Percentiles rank a stretch among this genome's conserved stretches.
These are phyloP conservation scores for Schwanniomyces vanrijiae DNA, from an alignment of 805 yeast species.

Conservation along the genomic window DNA sequence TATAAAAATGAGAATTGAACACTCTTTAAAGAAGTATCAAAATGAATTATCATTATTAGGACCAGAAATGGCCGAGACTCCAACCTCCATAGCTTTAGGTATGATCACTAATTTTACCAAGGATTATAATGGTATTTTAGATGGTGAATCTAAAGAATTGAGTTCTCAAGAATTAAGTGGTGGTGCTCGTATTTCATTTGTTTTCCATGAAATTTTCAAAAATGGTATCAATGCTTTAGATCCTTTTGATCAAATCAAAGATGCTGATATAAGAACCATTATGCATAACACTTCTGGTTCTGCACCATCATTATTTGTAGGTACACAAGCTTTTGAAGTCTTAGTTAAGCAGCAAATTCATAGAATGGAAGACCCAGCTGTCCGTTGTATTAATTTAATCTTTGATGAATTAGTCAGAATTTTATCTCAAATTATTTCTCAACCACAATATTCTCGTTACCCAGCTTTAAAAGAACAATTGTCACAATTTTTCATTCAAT, in stretches of 20 bases:
- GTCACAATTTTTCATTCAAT: slow-evolving; percentile 75
- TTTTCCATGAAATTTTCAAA: slow-evolving; percentile 92
- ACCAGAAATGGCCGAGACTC: slow-evolving; percentile 85
- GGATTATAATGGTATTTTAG: slow-evolving; percentile 86
- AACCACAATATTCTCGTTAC: slow-evolving; percentile 82
- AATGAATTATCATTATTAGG: slow-evolving; percentile 76
- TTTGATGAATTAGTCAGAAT: slow-evolving; percentile 95
- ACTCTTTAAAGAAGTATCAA: slow-evolving; percentile 80
- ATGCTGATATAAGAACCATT: slow-evolving; percentile 92
- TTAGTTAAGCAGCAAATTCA: slow-evolving; percentile 90
- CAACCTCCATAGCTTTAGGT: slow-evolving; percentile 84
- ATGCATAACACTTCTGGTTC: slow-evolving; percentile 97
- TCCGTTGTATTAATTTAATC: slow-evolving; percentile 84
- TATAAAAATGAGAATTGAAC: slow-evolving; percentile 85
- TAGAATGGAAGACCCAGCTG: slow-evolving; percentile 91
- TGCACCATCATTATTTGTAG: slow-evolving; percentile 93
- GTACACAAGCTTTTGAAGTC: slow-evolving; percentile 96
- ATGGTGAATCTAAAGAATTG: slow-evolving; percentile 90
- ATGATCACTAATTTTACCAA: slow-evolving; percentile 91
- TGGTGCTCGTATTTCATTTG: slow-evolving; percentile 96
- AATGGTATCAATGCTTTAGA: slow-evolving; percentile 90
- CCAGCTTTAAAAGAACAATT: slow-evolving; percentile 89
- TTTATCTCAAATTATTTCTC: slow-evolving; percentile 76
- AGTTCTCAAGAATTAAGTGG: slow-evolving; percentile 90
- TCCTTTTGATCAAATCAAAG: slow-evolving; percentile 95